Conservation (phyloP, 495 filamentous ascomycete species). For the Cladorrhinum samala region DNA sequence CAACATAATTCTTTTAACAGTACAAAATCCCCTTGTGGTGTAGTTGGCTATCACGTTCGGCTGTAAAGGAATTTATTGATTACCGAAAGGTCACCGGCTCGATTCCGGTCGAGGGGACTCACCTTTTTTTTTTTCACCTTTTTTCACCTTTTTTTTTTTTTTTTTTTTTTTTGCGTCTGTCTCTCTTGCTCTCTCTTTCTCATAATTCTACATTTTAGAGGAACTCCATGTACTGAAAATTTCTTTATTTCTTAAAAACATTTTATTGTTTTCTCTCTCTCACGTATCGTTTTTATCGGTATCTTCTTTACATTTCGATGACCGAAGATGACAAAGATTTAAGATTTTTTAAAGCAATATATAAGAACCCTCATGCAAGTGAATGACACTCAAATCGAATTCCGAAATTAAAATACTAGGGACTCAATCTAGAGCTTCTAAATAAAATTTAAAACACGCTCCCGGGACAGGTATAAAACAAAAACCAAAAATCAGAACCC, state of each 20-base stretch:
- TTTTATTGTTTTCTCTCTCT: slow-evolving; percentile 18
- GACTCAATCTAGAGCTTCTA: too few species aligned
- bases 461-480: too few species aligned
- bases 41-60: slow-evolving; percentile 9
- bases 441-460: too few species aligned
- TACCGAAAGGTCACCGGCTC: slow-evolving; percentile 8
- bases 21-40: slow-evolving; percentile 6
- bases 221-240: background rate
- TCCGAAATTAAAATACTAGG: too few species aligned
- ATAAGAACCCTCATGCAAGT: too few species aligned
- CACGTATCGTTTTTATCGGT: too few species aligned
- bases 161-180: background rate
- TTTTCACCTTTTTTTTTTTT: background rate
- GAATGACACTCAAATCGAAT: too few species aligned
- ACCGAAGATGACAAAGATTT: too few species aligned
- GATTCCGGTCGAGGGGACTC: slow-evolving; percentile 6
- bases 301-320: too few species aligned
- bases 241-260: slow-evolving; percentile 16
- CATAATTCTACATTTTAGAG: background rate
- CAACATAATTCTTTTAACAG: background rate
- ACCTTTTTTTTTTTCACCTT: background rate
- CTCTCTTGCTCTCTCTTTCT: background rate
- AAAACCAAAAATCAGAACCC: too few species aligned
- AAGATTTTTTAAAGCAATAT: too few species aligned
- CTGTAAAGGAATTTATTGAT: slow-evolving; percentile 7